Base-by-base conservation (phyloP, 352 stramenopile species). In the Globisporangium alternatum region DNA sequence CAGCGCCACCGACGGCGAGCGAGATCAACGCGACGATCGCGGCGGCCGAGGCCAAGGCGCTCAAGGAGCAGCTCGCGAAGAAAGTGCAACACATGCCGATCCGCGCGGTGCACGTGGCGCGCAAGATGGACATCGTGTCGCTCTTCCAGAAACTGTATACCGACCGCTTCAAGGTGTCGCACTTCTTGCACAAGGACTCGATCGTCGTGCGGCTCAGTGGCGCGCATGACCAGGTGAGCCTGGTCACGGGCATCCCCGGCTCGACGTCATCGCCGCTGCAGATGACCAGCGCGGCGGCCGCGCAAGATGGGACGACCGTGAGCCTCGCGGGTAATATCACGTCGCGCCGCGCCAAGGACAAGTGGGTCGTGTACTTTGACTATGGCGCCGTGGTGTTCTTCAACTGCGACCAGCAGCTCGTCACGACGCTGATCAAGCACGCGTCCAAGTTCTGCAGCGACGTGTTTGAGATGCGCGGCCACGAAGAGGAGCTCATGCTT, bases 361-460 rank as follows among this genome's bases (percentile, higher is more conserved):
- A 90, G 68, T 97, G 88, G 84, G 81, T 96, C 51, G 90, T 97
- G 30, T 93, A 97, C 70, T 97, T 97, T 72, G 86, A 96, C 75
- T 97, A 97, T 60, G 90, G 90, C 61, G 89, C 90, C 35, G 83
- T 96, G n/a, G 89, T 97, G 52, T 97, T 97, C 73, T 95, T 97
- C 67, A 96, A 97, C 67, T 96, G 88, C 67, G 86, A 95, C 35
- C 81, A 91, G 64, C 70, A 79, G 4, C 77, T 93, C 53, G 76
- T 89, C 35, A 80, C 73, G 21, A 94, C 81, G 55, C 66, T 94
- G 17, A 86, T 85, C 44, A 90, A 90, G 53, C 83, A 92, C 60
- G 81, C 86, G 31, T 88, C 76, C n/a, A 76, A 76, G 41, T 92
- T 91, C 60, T 91, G 83, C 57, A 83, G 73, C 51, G 83, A 90